phyloP scores from a whole-genome alignment of 2,329 filamentous ascomycete genomes.

The Orbilia ellipsospora region DNA sequence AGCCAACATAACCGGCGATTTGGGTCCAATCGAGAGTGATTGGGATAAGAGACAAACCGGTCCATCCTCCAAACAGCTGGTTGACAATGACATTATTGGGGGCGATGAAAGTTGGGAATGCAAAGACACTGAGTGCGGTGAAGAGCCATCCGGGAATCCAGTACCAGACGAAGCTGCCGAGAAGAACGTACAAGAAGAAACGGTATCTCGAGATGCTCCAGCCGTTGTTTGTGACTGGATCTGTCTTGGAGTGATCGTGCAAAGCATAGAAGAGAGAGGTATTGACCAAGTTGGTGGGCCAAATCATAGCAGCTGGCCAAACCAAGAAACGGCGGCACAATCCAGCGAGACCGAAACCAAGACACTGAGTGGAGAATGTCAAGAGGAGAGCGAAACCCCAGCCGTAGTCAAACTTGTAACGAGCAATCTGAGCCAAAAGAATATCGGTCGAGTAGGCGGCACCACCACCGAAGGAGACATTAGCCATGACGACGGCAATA shows the following conservation, averaged over 20 bases:
- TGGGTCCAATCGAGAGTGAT: slow-evolving; percentile 83
- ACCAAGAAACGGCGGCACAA: slow-evolving; percentile 55
- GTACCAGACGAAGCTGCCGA: slow-evolving; percentile 72
- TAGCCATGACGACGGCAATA: slow-evolving; percentile 76
- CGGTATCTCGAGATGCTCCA: slow-evolving; percentile 74
- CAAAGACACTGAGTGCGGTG: slow-evolving; percentile 76
- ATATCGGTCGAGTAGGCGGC: slow-evolving; percentile 53
- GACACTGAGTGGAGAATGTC: slow-evolving; percentile 67
- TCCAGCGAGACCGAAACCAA: slow-evolving; percentile 70
- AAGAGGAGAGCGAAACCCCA: slow-evolving; percentile 66
- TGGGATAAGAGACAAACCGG: slow-evolving; percentile 75
- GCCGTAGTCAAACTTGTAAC: slow-evolving; percentile 58
- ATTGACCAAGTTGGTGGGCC: slow-evolving; percentile 72
- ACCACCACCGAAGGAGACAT: slow-evolving; percentile 72
- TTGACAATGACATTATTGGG: slow-evolving; percentile 76
- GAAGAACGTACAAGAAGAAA: slow-evolving; percentile 72
- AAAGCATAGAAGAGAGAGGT: slow-evolving; percentile 77
- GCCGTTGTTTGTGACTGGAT: slow-evolving; percentile 69
- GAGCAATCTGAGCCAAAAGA: slow-evolving; percentile 46
- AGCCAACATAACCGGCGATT: slow-evolving; percentile 74
- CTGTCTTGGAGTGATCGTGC: slow-evolving; percentile 71
- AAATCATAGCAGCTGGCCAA: slow-evolving; percentile 56
- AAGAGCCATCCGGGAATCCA: slow-evolving; percentile 77
- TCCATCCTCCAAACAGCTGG: slow-evolving; percentile 77
- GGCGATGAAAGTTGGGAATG: slow-evolving; percentile 77